Base-by-base conservation (phyloP, 768 basidiomycete species). In the Phylloporus rhodoxanthus region DNA sequence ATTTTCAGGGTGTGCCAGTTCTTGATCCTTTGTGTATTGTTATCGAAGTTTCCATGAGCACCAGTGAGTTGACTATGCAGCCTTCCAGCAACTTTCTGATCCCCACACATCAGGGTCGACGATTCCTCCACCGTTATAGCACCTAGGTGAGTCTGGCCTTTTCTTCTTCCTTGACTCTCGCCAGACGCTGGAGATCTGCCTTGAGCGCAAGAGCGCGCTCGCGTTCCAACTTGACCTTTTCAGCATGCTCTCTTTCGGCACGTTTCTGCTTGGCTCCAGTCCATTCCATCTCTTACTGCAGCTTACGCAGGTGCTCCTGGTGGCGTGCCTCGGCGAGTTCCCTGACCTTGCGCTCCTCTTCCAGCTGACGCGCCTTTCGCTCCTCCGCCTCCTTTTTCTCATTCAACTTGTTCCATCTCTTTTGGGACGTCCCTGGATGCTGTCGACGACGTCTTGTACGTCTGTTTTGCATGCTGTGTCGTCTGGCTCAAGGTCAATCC, bases 331-430 rank as follows among this genome's bases (percentile, higher is more conserved):
- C 67, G 11, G 62, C 63, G 7, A 58, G 58, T 26, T 58, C 53
- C 26, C 67, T 51, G 15, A 52, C 55, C 15, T 52, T 58, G 29
- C 65, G 65, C 34, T 68, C 66, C 45, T 68, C 67, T 47, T 67
- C 66, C 2, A 67, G 55, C 10, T 53, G 55, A 20, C 56, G 65
- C 21, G 59, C 56, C 38, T 57, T 65, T 30, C 29, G 29, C 29
- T 30, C 29, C 13, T 30, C 29, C 13, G 13, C 29, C 25, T 58
- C 57, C 8, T 58, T 53, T 8, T 65, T 59, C 11, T 38, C 50
- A 3, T 58, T 43, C 28, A 65, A 48, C 68, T n/a, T n/a, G 61
- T 41, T 67, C 65, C 3, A 39, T 47, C 49, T 68, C 60, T n/a
- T n/a, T n/a, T n/a, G n/a, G n/a, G n/a, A n/a, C n/a, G n/a, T n/a